Conservation (phyloP, 495 filamentous ascomycete species). For the Penicillium angulare region DNA sequence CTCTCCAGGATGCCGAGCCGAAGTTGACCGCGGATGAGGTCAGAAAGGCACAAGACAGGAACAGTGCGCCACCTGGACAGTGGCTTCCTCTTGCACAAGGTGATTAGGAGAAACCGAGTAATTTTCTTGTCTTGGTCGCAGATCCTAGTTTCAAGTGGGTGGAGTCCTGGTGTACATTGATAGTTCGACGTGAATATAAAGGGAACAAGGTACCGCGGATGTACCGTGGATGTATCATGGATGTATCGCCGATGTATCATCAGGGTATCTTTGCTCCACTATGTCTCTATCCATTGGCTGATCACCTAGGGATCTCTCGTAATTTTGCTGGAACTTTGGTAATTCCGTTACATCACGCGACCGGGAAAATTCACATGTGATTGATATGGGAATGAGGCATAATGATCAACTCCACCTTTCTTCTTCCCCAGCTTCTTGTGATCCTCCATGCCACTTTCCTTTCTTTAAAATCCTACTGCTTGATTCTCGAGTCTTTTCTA, state of each 20-base stretch:
- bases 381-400: conserved; percentile 8
- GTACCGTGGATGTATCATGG: neutral
- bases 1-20: conserved; percentile 7
- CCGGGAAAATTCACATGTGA: conserved; percentile 44
- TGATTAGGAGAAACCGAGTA: no score
- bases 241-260: no score
- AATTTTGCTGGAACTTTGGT: conserved; percentile 27
- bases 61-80: neutral
- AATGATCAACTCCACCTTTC: conserved; percentile 14
- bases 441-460: neutral
- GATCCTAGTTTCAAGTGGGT: neutral
- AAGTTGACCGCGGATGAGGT: conserved; percentile 6
- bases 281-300: neutral
- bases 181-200: neutral
- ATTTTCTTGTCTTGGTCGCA: neutral
- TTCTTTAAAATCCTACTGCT: neutral
- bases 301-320: neutral
- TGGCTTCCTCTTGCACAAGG: no score
- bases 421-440: conserved; percentile 22
- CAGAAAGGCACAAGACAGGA: neutral
- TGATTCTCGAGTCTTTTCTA: neutral
- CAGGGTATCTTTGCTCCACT: neutral
- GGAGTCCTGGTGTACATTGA: neutral
- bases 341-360: conserved; percentile 41
- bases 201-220: neutral